Evolutionary conservation across 2,329 filamentous ascomycete species (phyloP).

Genomic region (Hypoxylon sp.): DNA sequence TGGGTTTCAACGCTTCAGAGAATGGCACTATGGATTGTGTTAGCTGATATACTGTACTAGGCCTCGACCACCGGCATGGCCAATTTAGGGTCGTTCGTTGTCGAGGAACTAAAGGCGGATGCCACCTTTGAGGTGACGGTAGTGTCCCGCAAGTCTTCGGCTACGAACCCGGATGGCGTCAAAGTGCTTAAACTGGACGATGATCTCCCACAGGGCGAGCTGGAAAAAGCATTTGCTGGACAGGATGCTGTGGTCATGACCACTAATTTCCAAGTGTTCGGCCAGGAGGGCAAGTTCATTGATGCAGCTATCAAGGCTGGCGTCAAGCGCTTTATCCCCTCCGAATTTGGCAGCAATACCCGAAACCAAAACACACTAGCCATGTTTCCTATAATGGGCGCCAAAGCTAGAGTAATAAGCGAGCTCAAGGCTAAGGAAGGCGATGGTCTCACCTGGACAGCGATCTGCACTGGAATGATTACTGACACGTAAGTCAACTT

Average conservation of each 20-base stretch:
- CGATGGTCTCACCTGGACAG: constrained; percentile 7
- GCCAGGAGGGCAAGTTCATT: constrained; percentile 11
- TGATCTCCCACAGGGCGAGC: background rate
- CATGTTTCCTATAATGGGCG: constrained; percentile 14
- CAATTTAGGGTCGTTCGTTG: constrained; percentile 1
- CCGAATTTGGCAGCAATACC: constrained; percentile 12
- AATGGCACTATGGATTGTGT: background rate
- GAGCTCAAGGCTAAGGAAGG: constrained; percentile 3
- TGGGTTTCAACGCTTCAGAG: background rate
- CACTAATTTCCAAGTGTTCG: constrained; percentile 15
- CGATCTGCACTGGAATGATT: background rate
- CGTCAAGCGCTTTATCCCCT: constrained; percentile 13
- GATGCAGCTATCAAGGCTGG: constrained; percentile 10
- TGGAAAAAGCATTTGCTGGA: constrained; percentile 5
- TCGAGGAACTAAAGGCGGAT: constrained; percentile 13
- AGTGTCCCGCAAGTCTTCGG: constrained; percentile 7
- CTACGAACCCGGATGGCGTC: constrained; percentile 1
- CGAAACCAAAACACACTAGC: constrained; percentile 3
- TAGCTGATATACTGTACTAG: background rate
- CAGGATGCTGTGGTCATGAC: constrained; percentile 20
- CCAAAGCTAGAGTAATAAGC: constrained; percentile 3
- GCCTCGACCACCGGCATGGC: constrained; percentile 8
- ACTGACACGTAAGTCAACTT: background rate
- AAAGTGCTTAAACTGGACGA: constrained; percentile 15
- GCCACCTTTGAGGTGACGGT: constrained; percentile 12